Conservation (phyloP, 2,329 filamentous ascomycete genomes). For the Fonsecaea pedrosoi region DNA sequence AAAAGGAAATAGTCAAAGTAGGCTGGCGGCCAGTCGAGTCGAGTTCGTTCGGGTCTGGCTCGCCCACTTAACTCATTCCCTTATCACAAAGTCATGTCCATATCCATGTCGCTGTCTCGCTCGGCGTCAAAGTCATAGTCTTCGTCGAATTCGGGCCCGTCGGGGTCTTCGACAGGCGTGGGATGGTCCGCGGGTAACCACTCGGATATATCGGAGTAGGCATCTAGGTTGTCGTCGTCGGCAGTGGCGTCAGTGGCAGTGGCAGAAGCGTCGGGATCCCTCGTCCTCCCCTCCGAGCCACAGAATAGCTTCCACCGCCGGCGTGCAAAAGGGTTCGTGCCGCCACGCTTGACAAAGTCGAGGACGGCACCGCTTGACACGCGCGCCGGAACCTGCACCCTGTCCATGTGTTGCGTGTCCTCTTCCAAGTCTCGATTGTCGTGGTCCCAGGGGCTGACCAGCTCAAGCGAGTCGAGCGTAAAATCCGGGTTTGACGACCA, state of each 20-base stretch:
- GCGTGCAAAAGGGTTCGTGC: conserved; percentile 15
- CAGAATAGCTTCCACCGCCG: conserved; percentile 14
- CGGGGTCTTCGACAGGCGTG: conserved; percentile 13
- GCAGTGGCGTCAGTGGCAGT: no score
- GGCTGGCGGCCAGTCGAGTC: no score
- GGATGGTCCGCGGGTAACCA: conserved; percentile 16
- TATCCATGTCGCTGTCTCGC: conserved; percentile 25
- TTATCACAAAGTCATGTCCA: background rate
- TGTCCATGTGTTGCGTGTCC: background rate
- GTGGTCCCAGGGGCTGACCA: background rate
- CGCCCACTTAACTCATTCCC: background rate
- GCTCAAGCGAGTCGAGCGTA: conserved; percentile 13
- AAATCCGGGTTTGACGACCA: conserved; percentile 14
- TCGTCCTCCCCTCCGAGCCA: background rate
- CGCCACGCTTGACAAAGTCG: conserved; percentile 26
- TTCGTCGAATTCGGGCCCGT: conserved; percentile 17
- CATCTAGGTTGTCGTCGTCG: conserved; percentile 5
- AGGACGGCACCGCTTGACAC: conserved; percentile 16
- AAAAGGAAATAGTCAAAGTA: no score
- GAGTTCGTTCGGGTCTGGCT: no score
- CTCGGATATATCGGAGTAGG: conserved; percentile 27
- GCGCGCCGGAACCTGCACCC: conserved; percentile 13
- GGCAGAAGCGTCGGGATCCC: background rate
- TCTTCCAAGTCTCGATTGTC: background rate
- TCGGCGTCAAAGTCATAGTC: conserved; percentile 27